Evolutionary conservation across 495 filamentous ascomycete species (phyloP), one percentile per base, ranked within the genome.

Genomic region (Aspergillus sclerotioniger): DNA sequence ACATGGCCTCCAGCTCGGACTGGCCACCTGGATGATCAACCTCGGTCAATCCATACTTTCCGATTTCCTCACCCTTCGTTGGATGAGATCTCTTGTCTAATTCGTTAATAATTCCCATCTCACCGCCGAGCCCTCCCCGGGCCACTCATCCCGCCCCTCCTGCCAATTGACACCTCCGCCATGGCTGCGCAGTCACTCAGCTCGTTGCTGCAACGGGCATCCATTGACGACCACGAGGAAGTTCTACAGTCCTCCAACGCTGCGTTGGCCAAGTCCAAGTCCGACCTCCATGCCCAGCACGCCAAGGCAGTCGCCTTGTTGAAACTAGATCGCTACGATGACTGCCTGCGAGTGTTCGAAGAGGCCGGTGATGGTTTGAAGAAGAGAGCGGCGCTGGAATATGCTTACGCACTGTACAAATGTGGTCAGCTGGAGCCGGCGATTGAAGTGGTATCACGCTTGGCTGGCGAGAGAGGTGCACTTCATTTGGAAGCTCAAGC

Each of bases 401-500:
- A 88, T 69, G 90, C 91, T 3, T 99, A 99, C 80, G 87, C 89
- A 16, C 78, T 96, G 19, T 99, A 98, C 75, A 97, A 95, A 68
- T 81, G 83, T 10, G 92, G 92, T 25, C 73, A 86, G 41, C 77
- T 89, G n/a, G 77, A 82, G 16, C 83, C 90, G 62, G 92, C 94
- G n/a, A 80, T 76, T 8, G 68, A 80, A 13, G 73, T 82, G 19
- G 79, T 86, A 13, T 79, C 82, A 32, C 65, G 75, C n/a, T 65
- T 76, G 15, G 77, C 71, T 7, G 67, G 69, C 53, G 60, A 68
- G n/a, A 80, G 90, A 61, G 88, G 88, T 35, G 76, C 90, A 54
- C 81, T 80, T 64, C 94, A 98, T 77, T 80, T 99, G 9, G 87
- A 91, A 53, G 94, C 90, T 46, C 94, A 99, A 77, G 86, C 92